phyloP scores from a whole-genome alignment of 352 stramenopile genomes.

The Plasmopara halstedii region DNA sequence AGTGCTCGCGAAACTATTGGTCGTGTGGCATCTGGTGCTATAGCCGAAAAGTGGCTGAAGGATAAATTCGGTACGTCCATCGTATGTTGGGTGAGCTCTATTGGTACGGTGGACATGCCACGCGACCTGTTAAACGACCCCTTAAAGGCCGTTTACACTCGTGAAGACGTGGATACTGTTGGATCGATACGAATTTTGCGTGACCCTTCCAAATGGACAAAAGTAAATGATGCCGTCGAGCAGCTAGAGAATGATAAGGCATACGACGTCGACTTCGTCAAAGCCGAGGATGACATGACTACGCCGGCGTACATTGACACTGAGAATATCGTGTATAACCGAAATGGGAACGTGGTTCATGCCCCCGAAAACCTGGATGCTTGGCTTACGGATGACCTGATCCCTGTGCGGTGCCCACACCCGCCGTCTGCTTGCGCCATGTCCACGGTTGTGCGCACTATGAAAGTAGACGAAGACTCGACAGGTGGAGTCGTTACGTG shows the following conservation, averaged over 20 bases:
- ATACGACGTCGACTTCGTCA: constrained; percentile 74
- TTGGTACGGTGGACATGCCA: constrained; percentile 82
- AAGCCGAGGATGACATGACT: constrained; percentile 37
- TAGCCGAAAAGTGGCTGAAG: constrained; percentile 94
- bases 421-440: constrained; percentile 89
- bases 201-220: constrained; percentile 56
- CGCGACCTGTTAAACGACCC: constrained; percentile 55
- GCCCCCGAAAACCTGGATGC: constrained; percentile 43
- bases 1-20: constrained; percentile 98
- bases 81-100: constrained; percentile 85
- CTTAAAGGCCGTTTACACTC: constrained; percentile 57
- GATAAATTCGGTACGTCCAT: constrained; percentile 88
- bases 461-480: constrained; percentile 87
- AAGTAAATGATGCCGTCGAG: constrained; percentile 29
- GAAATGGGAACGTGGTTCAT: constrained; percentile 53
- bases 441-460: constrained; percentile 91
- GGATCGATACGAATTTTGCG: constrained; percentile 78
- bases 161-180: constrained; percentile 77
- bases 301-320: constrained; percentile 90
- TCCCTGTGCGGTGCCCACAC: constrained; percentile 94
- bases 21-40: constrained; percentile 93
- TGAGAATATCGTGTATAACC: constrained; percentile 88
- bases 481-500: constrained; percentile 95
- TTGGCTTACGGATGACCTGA: constrained; percentile 79
- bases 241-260: constrained; percentile 53